phyloP scores from a whole-genome alignment of 495 filamentous ascomycete species.

The Mycothermus thermophilus region DNA sequence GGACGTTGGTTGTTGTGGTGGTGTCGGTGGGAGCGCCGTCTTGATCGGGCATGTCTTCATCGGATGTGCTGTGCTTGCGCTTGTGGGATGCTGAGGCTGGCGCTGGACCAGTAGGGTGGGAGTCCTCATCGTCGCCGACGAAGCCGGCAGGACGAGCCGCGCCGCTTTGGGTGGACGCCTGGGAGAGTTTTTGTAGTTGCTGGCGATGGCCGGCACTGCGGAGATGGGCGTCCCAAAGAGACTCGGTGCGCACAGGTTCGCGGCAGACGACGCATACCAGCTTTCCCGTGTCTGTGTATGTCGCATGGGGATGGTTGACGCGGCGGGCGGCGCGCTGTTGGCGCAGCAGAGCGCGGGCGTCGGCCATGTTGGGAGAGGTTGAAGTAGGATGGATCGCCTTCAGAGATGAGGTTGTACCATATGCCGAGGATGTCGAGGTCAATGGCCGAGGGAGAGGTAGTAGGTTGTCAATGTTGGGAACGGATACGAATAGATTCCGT shows the following conservation, averaged over 20 bases:
- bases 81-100: conserved; percentile 17
- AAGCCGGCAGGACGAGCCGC: conserved; percentile 7
- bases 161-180: conserved; percentile 6
- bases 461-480: too few relatives aligned
- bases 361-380: conserved; percentile 53
- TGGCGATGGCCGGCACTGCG: conserved; percentile 34
- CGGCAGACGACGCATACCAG: conserved; percentile 47
- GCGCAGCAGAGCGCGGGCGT: conserved; percentile 69
- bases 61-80: conserved; percentile 26
- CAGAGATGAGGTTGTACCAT: too few relatives aligned
- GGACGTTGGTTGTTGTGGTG: too few relatives aligned
- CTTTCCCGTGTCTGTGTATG: conserved; percentile 46
- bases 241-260: conserved; percentile 44
- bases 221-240: conserved; percentile 46
- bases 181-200: conserved; percentile 17
- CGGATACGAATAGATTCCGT: too few relatives aligned
- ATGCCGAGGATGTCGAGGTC: too few relatives aligned
- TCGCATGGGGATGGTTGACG: conserved; percentile 50
- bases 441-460: too few relatives aligned
- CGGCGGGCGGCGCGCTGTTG: conserved; percentile 66
- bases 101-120: not conserved
- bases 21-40: conserved; percentile 27
- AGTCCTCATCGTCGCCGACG: not conserved
- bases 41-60: conserved; percentile 21
- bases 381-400: too few relatives aligned